These are phyloP conservation scores for Nymphaea thermarum DNA, from an alignment of 164 flowering plant genomes.

Conservation along the genomic window DNA sequence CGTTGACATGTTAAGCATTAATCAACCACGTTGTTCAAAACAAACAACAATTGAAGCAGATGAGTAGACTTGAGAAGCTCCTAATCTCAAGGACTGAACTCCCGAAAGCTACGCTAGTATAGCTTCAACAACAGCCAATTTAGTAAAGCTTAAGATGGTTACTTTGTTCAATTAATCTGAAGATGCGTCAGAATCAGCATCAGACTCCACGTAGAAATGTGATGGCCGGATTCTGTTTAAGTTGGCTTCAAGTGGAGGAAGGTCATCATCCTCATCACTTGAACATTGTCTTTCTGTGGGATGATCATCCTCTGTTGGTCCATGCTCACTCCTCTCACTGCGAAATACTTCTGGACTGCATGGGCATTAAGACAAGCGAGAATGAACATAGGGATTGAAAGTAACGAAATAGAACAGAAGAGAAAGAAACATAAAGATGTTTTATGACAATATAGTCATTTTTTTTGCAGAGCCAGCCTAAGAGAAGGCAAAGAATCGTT, in stretches of 20 bases:
- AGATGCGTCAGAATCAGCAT: background rate
- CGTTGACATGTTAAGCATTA: no score
- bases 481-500: no score
- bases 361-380: background rate
- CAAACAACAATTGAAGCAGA: no score
- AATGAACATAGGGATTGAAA: background rate
- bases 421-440: background rate
- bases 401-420: background rate
- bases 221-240: conserved; percentile 42
- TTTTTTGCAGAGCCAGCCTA: no score
- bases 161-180: background rate
- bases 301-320: conserved; percentile 3
- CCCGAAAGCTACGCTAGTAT: background rate
- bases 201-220: conserved; percentile 26
- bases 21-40: no score
- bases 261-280: conserved; percentile 59
- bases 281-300: conserved; percentile 21
- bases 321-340: background rate
- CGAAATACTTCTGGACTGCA: background rate
- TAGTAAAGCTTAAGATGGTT: background rate
- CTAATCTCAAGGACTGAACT: no score
- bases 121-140: background rate
- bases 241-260: conserved; percentile 65
- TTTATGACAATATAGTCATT: background rate
- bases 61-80: no score